These are phyloP conservation scores for Ganoderma resinaceum DNA, from an alignment of 1,284 basidiomycete genomes.

Conservation along the genomic window DNA sequence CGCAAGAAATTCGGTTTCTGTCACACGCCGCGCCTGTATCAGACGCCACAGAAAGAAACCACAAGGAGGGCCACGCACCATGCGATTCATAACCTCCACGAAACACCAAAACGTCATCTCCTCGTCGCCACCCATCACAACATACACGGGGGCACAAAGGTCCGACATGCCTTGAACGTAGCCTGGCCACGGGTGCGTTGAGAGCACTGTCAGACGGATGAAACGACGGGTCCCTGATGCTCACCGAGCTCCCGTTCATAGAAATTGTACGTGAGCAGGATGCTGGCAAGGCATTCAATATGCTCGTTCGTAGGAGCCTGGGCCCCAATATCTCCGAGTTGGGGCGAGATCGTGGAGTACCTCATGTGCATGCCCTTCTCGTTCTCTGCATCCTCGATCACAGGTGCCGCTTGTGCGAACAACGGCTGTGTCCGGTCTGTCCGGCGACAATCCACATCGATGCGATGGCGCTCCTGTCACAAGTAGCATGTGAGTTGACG, in stretches of 20 bases:
- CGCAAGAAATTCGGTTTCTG: slow-evolving; percentile 94
- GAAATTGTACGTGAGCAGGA: slow-evolving; percentile 94
- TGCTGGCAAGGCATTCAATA: slow-evolving; percentile 78
- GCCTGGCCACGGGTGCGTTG: slow-evolving; percentile 46
- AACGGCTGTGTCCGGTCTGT: slow-evolving; percentile 94
- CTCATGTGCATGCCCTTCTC: slow-evolving; percentile 61
- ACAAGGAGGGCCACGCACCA: slow-evolving; percentile 61
- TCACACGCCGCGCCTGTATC: slow-evolving; percentile 3
- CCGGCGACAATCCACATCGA: slow-evolving; percentile 95
- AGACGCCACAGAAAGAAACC: not conserved
- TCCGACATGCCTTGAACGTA: slow-evolving; percentile 99
- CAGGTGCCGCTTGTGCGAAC: slow-evolving; percentile 61
- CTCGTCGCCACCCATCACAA: slow-evolving; percentile 90
- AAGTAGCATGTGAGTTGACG: not conserved
- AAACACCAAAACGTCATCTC: slow-evolving; percentile 96
- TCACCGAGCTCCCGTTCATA: slow-evolving; percentile 88
- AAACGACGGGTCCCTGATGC: slow-evolving; percentile 30
- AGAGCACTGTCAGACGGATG: not conserved
- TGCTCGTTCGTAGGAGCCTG: slow-evolving; percentile 89
- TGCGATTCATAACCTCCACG: slow-evolving; percentile 92
- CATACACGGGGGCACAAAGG: slow-evolving; percentile 92
- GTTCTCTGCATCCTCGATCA: slow-evolving; percentile 46
- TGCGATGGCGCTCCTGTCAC: slow-evolving; percentile 80
- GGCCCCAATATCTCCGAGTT: slow-evolving; percentile 75
- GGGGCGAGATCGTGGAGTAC: slow-evolving; percentile 75